Evolutionary conservation across 257 asterid genomes (phyloP).

Genomic region (Catharanthus roseus): DNA sequence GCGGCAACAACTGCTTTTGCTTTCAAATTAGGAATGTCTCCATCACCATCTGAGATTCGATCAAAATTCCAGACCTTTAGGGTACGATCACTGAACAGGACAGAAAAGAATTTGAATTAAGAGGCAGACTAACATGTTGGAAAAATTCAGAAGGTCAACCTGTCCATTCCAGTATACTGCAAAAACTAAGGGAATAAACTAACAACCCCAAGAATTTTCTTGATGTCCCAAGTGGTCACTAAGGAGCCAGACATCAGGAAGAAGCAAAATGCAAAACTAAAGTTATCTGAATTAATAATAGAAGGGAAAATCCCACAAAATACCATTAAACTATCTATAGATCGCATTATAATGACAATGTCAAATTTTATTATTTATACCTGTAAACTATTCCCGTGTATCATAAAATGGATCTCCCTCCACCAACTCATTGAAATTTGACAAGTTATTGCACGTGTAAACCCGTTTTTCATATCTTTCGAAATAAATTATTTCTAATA

Average conservation of each 20-base stretch:
- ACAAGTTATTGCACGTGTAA: no score
- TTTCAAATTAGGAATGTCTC: constrained; percentile 53
- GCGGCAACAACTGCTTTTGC: constrained; percentile 88
- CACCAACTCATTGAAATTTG: no score
- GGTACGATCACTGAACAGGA: constrained; percentile 67
- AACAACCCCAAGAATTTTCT: neutral
- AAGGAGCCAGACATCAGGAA: neutral
- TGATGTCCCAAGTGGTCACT: neutral
- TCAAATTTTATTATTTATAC: no score
- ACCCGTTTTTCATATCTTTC: no score
- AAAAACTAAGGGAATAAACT: neutral
- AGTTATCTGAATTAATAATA: neutral
- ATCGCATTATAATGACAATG: no score
- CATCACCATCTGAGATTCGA: constrained; percentile 42
- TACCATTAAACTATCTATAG: neutral
- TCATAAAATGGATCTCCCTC: no score
- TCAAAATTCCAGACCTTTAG: constrained; percentile 89
- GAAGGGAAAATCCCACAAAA: neutral
- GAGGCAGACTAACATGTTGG: neutral
- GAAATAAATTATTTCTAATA: no score
- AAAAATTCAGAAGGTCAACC: neutral
- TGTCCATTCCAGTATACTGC: neutral
- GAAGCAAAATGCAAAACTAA: neutral
- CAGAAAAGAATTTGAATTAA: constrained; percentile 12
- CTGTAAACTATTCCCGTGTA: no score